Evolutionary conservation across 805 yeast genomes (phyloP).

Genomic region (Alloascoidea africana): DNA sequence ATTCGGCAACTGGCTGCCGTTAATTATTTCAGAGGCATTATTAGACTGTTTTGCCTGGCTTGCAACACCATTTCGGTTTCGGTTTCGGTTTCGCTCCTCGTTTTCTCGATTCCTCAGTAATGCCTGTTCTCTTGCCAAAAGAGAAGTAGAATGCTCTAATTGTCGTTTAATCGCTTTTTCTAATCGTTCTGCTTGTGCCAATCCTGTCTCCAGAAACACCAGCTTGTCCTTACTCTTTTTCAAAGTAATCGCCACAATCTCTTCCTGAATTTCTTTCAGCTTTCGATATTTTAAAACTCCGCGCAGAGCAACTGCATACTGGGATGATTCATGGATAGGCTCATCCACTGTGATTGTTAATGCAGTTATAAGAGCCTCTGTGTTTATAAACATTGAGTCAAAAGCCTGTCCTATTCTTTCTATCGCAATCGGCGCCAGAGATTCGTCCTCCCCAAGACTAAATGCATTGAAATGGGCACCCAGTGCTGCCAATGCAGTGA

Average conservation of each 20-base stretch:
- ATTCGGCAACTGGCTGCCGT: no score
- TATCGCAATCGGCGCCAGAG: conserved; percentile 33
- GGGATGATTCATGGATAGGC: conserved; percentile 56
- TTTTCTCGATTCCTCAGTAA: no score
- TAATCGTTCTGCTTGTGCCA: not conserved
- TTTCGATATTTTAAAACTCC: conserved; percentile 48
- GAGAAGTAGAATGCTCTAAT: not conserved
- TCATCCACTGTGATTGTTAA: conserved; percentile 47
- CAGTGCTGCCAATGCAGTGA: conserved; percentile 56
- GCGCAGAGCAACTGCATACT: conserved; percentile 40
- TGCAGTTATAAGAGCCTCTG: conserved; percentile 34
- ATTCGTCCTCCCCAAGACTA: conserved; percentile 29
- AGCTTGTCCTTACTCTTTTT: conserved; percentile 14
- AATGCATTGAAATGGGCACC: conserved; percentile 58
- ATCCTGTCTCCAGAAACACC: not conserved
- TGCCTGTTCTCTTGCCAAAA: not conserved
- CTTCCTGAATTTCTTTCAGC: conserved; percentile 37
- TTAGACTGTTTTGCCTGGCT: no score
- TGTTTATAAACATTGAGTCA: conserved; percentile 42
- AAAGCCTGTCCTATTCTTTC: conserved; percentile 81
- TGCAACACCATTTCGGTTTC: no score
- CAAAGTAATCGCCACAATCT: conserved; percentile 24
- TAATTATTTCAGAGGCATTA: no score
- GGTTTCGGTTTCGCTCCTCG: not conserved
- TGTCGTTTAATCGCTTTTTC: not conserved